A percentile compares a stretch with the other conserved stretches of the same genome.
Evolutionary conservation across 768 basidiomycete genomes (phyloP).

Genomic region (Lentinula boryana): DNA sequence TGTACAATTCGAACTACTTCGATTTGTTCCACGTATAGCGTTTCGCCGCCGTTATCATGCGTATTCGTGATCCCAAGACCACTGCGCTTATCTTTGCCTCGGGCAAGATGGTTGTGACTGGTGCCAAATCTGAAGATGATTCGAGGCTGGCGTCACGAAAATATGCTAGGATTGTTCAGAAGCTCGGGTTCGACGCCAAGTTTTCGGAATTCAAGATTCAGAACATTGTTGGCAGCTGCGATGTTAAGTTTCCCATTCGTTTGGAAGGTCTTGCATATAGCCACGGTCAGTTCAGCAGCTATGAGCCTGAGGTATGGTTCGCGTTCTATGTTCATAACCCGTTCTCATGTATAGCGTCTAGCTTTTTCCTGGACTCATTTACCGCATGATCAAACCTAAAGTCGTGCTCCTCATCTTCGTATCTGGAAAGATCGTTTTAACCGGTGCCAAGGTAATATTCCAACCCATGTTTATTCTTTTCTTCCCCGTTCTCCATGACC

Average conservation of each 20-base stretch:
- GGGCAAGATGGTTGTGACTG: constrained; percentile 99
- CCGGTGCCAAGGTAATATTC: constrained; percentile 88
- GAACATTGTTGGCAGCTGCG: constrained; percentile 97
- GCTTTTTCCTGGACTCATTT: constrained; percentile 98
- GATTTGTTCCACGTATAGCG: constrained; percentile 68
- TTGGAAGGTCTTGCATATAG: constrained; percentile 96
- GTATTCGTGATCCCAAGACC: constrained; percentile 99
- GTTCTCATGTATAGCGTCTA: constrained; percentile 24
- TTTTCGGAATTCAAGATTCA: constrained; percentile 99
- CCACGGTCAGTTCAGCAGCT: constrained; percentile 97
- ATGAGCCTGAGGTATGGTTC: constrained; percentile 89
- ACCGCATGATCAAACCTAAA: constrained; percentile 99
- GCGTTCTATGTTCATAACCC: background rate
- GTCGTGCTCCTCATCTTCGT: constrained; percentile 98
- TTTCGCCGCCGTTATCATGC: constrained; percentile 99
- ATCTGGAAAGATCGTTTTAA: constrained; percentile 97
- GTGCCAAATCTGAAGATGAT: constrained; percentile 98
- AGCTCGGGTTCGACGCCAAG: constrained; percentile 98
- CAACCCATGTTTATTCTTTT: constrained; percentile 14
- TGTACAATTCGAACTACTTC: constrained; percentile 58
- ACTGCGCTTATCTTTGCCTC: constrained; percentile 99
- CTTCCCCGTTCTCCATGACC: constrained; percentile 7
- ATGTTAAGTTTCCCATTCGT: constrained; percentile 98
- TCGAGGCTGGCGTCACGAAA: constrained; percentile 95
- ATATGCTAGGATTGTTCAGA: constrained; percentile 98